Evolutionary conservation across 2,329 filamentous ascomycete species (phyloP).

Genomic region (Fusarium protoensiforme): DNA sequence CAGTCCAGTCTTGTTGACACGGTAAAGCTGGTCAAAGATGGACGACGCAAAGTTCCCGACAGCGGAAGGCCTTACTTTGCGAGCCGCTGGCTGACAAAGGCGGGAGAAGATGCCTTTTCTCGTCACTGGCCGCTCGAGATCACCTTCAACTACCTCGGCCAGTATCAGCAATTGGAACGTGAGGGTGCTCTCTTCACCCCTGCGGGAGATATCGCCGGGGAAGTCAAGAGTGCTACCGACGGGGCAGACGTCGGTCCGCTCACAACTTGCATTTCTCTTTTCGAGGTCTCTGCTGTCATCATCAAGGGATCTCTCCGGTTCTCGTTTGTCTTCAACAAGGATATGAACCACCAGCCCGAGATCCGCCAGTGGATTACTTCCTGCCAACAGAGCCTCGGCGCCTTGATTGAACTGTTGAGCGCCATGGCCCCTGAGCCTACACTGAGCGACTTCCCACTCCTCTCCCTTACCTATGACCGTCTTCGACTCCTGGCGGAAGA

Average conservation of each 20-base stretch:
- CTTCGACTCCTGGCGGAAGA: slow-evolving; percentile 16
- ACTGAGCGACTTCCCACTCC: slow-evolving; percentile 29
- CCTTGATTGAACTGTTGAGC: neutral
- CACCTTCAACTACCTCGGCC: slow-evolving; percentile 43
- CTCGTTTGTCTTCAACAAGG: slow-evolving; percentile 56
- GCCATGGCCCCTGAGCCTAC: slow-evolving; percentile 19
- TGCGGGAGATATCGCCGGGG: slow-evolving; percentile 23
- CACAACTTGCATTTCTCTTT: slow-evolving; percentile 53
- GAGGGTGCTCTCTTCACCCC: slow-evolving; percentile 39
- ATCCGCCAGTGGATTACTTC: slow-evolving; percentile 44
- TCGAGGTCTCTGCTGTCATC: slow-evolving; percentile 59
- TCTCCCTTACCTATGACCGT: slow-evolving; percentile 31
- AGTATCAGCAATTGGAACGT: slow-evolving; percentile 45
- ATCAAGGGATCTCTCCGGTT: slow-evolving; percentile 56
- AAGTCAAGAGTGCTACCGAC: slow-evolving; percentile 19
- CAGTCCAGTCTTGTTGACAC: slow-evolving; percentile 21
- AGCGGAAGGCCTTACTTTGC: slow-evolving; percentile 36
- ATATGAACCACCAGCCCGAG: slow-evolving; percentile 52
- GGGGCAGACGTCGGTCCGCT: slow-evolving; percentile 25
- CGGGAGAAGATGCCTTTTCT: slow-evolving; percentile 9
- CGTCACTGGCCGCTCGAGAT: slow-evolving; percentile 41
- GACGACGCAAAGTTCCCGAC: slow-evolving; percentile 18
- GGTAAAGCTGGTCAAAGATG: slow-evolving; percentile 32
- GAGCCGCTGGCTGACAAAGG: slow-evolving; percentile 26
- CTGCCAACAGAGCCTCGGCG: slow-evolving; percentile 15